Base-by-base conservation (phyloP, 2,329 filamentous ascomycete species). In the Ilyonectria robusta region DNA sequence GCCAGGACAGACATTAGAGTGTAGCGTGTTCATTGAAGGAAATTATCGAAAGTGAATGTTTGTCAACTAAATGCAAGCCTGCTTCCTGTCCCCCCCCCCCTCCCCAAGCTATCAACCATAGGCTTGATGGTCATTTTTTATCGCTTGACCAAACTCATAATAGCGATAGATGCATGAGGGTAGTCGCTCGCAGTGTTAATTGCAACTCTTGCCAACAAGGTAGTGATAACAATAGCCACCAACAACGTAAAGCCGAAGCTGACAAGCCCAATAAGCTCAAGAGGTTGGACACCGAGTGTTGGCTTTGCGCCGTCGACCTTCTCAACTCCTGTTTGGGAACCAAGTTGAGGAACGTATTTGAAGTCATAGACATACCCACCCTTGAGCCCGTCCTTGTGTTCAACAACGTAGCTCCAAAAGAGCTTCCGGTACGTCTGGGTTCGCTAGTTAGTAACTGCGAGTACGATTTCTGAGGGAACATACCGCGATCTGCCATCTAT, bases 301-400 rank as follows among this genome's bases (percentile, higher is more conserved):
- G 9, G 2, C 10, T 31, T 19, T 19, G n/a, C 8, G 9, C 29
- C 8, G 9, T 9, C 59, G 7, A 40, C n/a, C 37, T 56, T 56
- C 17, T 62, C 59, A 7, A 29, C 31, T 31, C 50, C 59, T 11
- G 59, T 62, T 35, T 62, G 37, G 15, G 48, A n/a, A 6, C 35
- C 59, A 9, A 29, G n/a, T 3, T 55, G 35, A 1, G 59, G 59
- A 8, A 62, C 59, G n/a, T 62, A 62, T 44, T 62, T 54, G 29
- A 62, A 62, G 15, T 62, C 59, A 21, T 62, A 62, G 6, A 37
- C 56, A 33, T 62, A 62, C 11, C 59, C 59, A n/a, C 59, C 59
- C 5, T 62, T 56, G 4, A 62, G 21, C 4, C 33, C 48, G 7
- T 62, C 59, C 19, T 62, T 62, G 19, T 55, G 26, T 21, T 62